phyloP scores from a whole-genome alignment of 176 grass and related monocot species.

The Aegilops tauschii region DNA sequence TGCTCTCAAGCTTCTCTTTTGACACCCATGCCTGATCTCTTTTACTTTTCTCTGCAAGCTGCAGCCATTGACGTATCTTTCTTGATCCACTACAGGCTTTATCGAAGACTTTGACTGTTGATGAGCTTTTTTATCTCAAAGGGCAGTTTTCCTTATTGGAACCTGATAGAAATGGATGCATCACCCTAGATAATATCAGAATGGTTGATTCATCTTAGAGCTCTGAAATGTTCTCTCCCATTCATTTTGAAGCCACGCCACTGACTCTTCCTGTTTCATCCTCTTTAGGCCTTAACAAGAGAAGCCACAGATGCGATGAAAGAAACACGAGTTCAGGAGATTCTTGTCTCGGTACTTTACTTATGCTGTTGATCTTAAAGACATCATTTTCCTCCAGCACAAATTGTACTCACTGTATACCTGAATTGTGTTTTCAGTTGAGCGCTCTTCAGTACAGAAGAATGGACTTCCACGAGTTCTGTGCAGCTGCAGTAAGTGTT shows the following conservation, averaged over 20 bases:
- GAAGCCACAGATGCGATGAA: constrained; percentile 81
- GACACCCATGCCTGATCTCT: background rate
- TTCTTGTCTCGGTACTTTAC: constrained; percentile 68
- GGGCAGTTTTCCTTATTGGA: constrained; percentile 71
- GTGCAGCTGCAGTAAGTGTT: constrained; percentile 69
- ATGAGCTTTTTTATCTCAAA: constrained; percentile 81
- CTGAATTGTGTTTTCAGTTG: constrained; percentile 43
- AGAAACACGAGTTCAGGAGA: constrained; percentile 73
- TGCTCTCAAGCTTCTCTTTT: constrained; percentile 3
- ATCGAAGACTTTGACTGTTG: constrained; percentile 74
- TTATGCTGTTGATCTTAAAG: background rate
- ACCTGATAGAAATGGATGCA: constrained; percentile 70
- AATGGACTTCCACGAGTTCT: constrained; percentile 87
- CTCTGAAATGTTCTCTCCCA: background rate
- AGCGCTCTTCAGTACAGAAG: constrained; percentile 82
- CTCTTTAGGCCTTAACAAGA: constrained; percentile 54
- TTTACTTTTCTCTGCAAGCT: constrained; percentile 19
- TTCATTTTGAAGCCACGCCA: background rate
- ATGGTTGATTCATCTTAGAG: constrained; percentile 46
- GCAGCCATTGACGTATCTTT: constrained; percentile 18
- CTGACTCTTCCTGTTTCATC: constrained; percentile 6
- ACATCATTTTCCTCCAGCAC: background rate
- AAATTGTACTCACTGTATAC: constrained; percentile 12
- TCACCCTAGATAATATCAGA: constrained; percentile 79
- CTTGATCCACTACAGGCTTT: constrained; percentile 55